A percentile compares a stretch with the other conserved stretches of the same genome.
phyloP scores from a whole-genome alignment of 2,329 filamentous ascomycete genomes.

The Sclerotinia borealis region DNA sequence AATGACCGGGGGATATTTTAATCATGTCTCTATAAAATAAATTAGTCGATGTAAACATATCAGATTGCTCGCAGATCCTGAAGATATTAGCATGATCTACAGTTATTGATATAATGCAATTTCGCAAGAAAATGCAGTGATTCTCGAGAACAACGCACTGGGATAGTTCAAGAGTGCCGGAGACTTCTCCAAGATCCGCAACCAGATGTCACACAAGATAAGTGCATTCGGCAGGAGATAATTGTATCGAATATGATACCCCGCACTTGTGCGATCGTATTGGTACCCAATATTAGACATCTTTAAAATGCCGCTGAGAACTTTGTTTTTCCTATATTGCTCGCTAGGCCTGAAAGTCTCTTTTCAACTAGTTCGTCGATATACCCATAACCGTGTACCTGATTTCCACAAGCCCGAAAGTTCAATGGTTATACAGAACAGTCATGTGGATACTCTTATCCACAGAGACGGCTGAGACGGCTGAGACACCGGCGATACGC shows the following conservation, averaged over 20 bases:
- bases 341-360: neutral
- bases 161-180: neutral
- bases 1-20: too few species aligned
- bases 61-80: neutral
- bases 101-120: neutral
- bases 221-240: neutral
- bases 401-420: neutral
- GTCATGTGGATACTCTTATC: conserved; percentile 7
- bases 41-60: neutral
- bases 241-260: conserved; percentile 1
- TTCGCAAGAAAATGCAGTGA: too few species aligned
- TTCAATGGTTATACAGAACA: neutral
- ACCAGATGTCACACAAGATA: neutral
- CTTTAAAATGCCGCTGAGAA: neutral
- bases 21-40: neutral
- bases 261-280: neutral
- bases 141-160: neutral
- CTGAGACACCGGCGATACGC: conserved; percentile 2
- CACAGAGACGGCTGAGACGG: neutral
- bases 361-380: neutral
- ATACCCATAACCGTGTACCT: neutral
- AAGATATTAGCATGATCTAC: neutral
- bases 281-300: neutral
- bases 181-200: neutral
- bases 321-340: neutral